Base-by-base conservation (phyloP, 164 flowering plant genomes). In the Liquidambar formosana region DNA sequence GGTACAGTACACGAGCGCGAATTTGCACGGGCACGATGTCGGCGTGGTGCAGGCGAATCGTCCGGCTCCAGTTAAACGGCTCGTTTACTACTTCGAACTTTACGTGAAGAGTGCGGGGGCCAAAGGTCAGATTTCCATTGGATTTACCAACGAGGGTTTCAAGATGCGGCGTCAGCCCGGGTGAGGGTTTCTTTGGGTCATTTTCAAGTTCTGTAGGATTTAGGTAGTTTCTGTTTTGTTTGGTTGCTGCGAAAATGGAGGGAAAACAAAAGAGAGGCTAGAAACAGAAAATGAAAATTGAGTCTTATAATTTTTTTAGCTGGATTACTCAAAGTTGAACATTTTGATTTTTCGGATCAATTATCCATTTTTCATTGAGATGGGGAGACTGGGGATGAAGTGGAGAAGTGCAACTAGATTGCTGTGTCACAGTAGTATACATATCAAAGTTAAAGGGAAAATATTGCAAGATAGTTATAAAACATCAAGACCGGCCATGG, bases 161-260 rank as follows among this genome's bases (percentile, higher is more conserved):
- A 90, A 84, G 81, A 83, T 93, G 94, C 81, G 93, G 6, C 79
- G 95, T 52, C 98, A 92, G 73, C 99, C 98, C 3, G 98, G 99
- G 99, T 96, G 45, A 61, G 82, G 28, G n/a, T 11, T 61, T 38
- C 16, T 66, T 47, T n/a, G n/a, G n/a, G n/a, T n/a, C n/a, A n/a
- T n/a, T n/a, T n/a, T n/a, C n/a, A n/a, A n/a, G n/a, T n/a, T n/a
- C n/a, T n/a, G n/a, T n/a, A n/a, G n/a, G 48, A 8, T 25, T 45
- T 67, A 43, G 15, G 23, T 56, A 33, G 54, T 23, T 67, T 57
- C 54, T 48, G 18, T 63, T 57, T 53, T 48, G 64, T 61, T 41
- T 61, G 64, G 25, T 18, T 60, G 10, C 23, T 12, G 1, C 3
- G 21, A 60, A 15, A 8, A 28, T 38, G 14, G 45, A 9, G 58